A percentile compares a stretch with the other conserved stretches of the same genome.
phyloP scores from a whole-genome alignment of 2,329 filamentous ascomycete species.

The Penicillium frequentans region DNA sequence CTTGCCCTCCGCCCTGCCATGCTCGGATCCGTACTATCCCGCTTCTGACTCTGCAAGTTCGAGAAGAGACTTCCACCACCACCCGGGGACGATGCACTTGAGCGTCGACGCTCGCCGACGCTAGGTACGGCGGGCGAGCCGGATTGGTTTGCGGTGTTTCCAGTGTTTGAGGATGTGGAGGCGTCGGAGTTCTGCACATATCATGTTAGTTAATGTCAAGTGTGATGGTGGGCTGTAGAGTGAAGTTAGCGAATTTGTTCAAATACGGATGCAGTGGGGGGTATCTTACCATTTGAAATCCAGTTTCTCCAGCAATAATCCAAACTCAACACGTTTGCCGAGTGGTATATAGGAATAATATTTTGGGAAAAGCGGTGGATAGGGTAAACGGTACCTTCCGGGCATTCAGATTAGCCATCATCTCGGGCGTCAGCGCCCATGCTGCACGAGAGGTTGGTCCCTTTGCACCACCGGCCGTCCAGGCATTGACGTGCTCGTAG shows the following conservation, averaged over 20 bases:
- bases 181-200: constrained; percentile 22
- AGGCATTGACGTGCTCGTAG: constrained; percentile 38
- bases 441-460: constrained; percentile 22
- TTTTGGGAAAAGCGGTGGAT: not conserved
- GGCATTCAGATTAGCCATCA: constrained; percentile 4
- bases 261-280: no score
- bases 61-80: constrained; percentile 20
- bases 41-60: constrained; percentile 47
- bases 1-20: constrained; percentile 40
- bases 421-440: constrained; percentile 22
- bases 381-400: not conserved
- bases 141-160: not conserved
- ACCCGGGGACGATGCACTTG: constrained; percentile 21
- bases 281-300: no score
- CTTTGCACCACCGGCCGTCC: constrained; percentile 34
- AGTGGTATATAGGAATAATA: no score
- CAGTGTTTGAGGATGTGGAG: constrained; percentile 27
- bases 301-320: no score
- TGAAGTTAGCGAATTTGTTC: not conserved
- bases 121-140: constrained; percentile 11
- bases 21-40: constrained; percentile 38
- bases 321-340: no score
- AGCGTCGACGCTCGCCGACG: constrained; percentile 28
- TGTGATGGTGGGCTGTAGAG: not conserved
- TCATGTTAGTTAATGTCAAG: not conserved